These are phyloP conservation scores for Dioscorea dumetorum DNA, from an alignment of 106 monocot genomes.

Conservation along the genomic window DNA sequence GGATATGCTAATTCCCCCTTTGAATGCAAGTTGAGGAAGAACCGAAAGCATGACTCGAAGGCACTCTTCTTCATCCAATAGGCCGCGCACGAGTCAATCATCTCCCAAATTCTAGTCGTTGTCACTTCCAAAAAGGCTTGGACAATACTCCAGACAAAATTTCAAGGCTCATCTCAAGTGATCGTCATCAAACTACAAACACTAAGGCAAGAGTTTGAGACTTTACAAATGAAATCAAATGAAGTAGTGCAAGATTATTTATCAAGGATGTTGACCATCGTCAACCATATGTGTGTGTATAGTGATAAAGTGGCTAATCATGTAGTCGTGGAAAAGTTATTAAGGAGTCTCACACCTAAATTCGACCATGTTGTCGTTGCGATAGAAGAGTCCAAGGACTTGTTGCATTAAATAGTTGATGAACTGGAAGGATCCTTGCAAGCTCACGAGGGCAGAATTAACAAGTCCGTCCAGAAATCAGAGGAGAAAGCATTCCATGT, in stretches of 20 bases:
- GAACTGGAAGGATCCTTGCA: neutral
- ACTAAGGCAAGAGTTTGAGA: neutral
- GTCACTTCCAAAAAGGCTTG: too few relatives aligned
- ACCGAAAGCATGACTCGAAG: too few relatives aligned
- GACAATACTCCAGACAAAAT: too few relatives aligned
- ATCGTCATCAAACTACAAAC: too few relatives aligned
- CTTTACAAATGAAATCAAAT: neutral
- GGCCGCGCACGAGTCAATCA: too few relatives aligned
- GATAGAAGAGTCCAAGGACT: neutral
- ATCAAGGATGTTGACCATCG: neutral
- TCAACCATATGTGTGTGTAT: neutral
- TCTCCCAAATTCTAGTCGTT: too few relatives aligned
- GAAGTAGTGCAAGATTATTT: neutral
- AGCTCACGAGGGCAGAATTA: neutral
- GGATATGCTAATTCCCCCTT: too few relatives aligned
- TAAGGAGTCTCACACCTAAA: neutral
- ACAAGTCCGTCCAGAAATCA: too few relatives aligned
- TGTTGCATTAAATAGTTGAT: neutral
- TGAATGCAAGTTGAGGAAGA: too few relatives aligned
- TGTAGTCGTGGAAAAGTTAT: neutral
- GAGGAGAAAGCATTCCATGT: too few relatives aligned
- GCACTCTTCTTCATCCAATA: too few relatives aligned
- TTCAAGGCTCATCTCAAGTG: too few relatives aligned
- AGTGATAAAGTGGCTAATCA: neutral
- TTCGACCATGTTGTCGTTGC: neutral